A percentile compares a stretch with the other conserved stretches of the same genome.
Evolutionary conservation across 73 alveolate species (phyloP).

Genomic region (Stentor roeselii): DNA sequence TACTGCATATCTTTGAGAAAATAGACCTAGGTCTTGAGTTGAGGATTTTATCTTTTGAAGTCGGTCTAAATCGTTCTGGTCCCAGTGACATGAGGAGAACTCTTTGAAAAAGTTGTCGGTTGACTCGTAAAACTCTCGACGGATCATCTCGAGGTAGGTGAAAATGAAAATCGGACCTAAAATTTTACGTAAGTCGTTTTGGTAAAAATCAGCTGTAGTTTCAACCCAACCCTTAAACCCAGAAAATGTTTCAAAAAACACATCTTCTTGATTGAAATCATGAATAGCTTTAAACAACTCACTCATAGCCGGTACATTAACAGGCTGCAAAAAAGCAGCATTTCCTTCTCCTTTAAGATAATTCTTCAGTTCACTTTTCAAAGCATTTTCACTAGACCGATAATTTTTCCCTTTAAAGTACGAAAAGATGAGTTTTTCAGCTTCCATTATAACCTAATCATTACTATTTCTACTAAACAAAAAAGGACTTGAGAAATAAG

Average conservation of each 20-base stretch:
- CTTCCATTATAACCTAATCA: constrained; percentile 22
- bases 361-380: constrained; percentile 13
- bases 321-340: neutral
- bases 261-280: neutral
- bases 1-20: constrained; percentile 12
- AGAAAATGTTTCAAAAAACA: neutral
- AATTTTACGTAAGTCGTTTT: constrained; percentile 44
- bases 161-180: constrained; percentile 45
- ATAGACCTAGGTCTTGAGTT: neutral
- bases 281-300: constrained; percentile 12
- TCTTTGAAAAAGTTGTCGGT: constrained; percentile 41
- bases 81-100: neutral
- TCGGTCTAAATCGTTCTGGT: constrained; percentile 25
- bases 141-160: constrained; percentile 44
- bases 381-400: neutral
- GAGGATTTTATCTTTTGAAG: constrained; percentile 29
- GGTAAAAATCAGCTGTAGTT: constrained; percentile 31
- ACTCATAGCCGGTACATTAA: neutral
- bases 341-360: neutral
- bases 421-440: constrained; percentile 15
- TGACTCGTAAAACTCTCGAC: constrained; percentile 9
- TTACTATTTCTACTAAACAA: too few species aligned
- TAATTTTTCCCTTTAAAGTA: neutral
- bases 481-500: too few species aligned
- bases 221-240: neutral